Base-by-base conservation (phyloP, 192 early-diverging fungal genomes). In the Podila epicladia region DNA sequence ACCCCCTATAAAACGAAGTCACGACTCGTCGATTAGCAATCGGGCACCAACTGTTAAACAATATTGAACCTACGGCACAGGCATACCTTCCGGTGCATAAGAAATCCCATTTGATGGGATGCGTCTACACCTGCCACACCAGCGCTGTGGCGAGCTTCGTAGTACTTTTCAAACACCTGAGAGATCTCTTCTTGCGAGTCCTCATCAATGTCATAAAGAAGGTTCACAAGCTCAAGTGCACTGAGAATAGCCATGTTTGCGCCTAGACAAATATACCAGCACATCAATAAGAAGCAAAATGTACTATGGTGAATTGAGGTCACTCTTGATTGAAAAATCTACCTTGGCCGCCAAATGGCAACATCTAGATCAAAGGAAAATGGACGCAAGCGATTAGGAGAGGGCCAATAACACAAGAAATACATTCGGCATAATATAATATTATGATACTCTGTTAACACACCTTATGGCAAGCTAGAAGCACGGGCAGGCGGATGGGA, bases 321-420 rank as follows among this genome's bases (percentile, higher is more conserved):
- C 33, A 35, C 33, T 4, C 33, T 7, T 35, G 33, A 35, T 35
- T 35, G 7, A 35, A 35, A 35, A 7, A 35, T 35, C 33, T 35
- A 41, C 38, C 74, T 28, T 69, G 67, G 5, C 68, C 62, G 26
- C 74, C 74, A 66, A 76, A 76, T 0, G 74, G 63, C 4, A 71
- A 48, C 68, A 70, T 69, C 68, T 75, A 35, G 33, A 5, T 35
- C 33, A 35, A 35, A 9, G 6, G 33, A 35, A 35, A 35, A 35
- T 35, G 33, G 11, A 0, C 6, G 0, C 0, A 12, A 19, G 64
- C 24, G 28, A 20, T 17, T 41, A 41, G 35, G 20, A 15, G 28
- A 35, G 64, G 15, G 29, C 3, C 22, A 49, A 35, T 5, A 5
- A 4, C 33, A 4, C 33, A 35, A 7, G 33, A 35, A 35, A 35